Percentiles rank a stretch among this genome's conserved stretches.
Evolutionary conservation across 129 eudicot genomes (phyloP).

Genomic region (Saussurea involucrata): DNA sequence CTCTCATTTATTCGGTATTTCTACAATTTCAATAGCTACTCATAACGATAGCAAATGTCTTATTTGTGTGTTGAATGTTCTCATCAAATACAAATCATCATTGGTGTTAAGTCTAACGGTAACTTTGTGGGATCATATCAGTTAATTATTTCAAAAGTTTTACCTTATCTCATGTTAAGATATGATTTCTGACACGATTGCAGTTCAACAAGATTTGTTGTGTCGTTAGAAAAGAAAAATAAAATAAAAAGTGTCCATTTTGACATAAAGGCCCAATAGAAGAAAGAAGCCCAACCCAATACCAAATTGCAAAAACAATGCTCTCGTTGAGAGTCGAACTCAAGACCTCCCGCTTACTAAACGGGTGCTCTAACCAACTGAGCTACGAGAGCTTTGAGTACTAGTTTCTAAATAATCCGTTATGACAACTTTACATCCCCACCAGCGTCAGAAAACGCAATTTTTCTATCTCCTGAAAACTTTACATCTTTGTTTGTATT

Average conservation of each 20-base stretch:
- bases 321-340: constrained; percentile 94
- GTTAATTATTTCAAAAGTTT: no score
- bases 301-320: neutral
- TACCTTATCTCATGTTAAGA: neutral
- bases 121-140: neutral
- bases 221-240: neutral
- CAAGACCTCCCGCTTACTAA: constrained; percentile 97
- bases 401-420: neutral
- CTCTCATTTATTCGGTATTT: no score
- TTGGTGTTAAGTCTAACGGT: neutral
- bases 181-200: neutral
- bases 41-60: no score
- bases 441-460: neutral
- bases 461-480: neutral
- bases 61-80: neutral
- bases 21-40: no score
- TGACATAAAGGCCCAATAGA: neutral
- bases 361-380: constrained; percentile 73
- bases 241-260: neutral
- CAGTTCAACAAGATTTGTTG: no score
- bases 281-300: neutral
- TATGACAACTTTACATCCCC: no score
- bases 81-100: neutral
- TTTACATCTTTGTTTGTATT: neutral
- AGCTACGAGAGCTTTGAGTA: constrained; percentile 37